Evolutionary conservation across 192 early-diverging fungal species (phyloP), one percentile per base, ranked within the genome.

Genomic region (Helicostylum pulchrum): DNA sequence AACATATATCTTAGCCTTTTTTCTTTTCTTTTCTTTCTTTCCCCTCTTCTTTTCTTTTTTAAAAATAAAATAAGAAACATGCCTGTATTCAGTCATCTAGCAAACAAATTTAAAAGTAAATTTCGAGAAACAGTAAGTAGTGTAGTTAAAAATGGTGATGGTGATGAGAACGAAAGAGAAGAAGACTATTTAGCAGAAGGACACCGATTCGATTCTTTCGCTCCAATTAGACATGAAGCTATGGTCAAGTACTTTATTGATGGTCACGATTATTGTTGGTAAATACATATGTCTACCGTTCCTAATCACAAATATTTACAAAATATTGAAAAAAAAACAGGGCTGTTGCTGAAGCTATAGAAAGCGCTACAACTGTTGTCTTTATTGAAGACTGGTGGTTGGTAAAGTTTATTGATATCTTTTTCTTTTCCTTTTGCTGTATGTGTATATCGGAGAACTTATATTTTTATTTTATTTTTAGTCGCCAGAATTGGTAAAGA

Each of bases 311-410:
- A 26, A 26, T 26, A 26, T 26, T 26, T 26, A 26, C 26, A 26
- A 2, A 26, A 26, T 26, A 26, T 26, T 26, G 26, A 26, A 26
- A 26, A 26, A 2, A 26, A 26, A 26, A 26, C 2, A 26, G 69
- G 69, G 86, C 90, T 1, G 69, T 89, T 15, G 85, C 88, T 1
- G 88, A 90, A 45, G 90, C 89, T 14, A 70, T 92, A 49, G 75
- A 82, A 61, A 76, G 80, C 54, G 89, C 90, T 26, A 87, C 85
- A 57, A 68, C 73, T 32, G 56, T 61, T 61, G 85, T 90, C 60
- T 88, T 84, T 67, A 87, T 89, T 67, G 85, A 78, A 45, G 91
- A 92, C 74, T 93, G 92, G 92, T 94, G 92, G 88, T 77, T 94
- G 54, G 86, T 86, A 60, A 64, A 62, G 32, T 14, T 31, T 46